Base-by-base conservation (phyloP, 306 rosid species). In the Medicago ruthenica region DNA sequence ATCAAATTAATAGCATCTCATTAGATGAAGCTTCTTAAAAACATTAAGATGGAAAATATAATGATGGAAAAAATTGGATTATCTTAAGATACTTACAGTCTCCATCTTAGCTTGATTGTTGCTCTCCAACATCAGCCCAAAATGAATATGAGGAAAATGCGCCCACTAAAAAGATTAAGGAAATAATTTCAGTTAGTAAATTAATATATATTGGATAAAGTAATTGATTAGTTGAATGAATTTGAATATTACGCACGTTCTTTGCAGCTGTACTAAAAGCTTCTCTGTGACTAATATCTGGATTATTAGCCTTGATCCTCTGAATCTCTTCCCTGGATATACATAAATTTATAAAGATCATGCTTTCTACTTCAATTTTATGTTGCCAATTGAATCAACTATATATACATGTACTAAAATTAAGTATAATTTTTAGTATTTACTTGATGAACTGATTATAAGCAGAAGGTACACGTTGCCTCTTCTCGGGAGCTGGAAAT, bases 391-490 rank as follows among this genome's bases (percentile, higher is more conserved):
- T 80, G 59, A 77, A 47, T 78, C 75, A 41, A 70, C 27, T 70
- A 24, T 16, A 27, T 61, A 64, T 41, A 27, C 37, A 9, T 1
- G 16, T 21, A 27, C 10, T 21, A 58, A 48, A 24, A 66, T 58
- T 21, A 48, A 42, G 47, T 22, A 41, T 41, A 48, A 80, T 50
- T 50, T 44, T 2, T 44, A 8, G 61, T 76, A 44, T 31, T 88
- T 93, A 96, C 99, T 90, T 96, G 84, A 96, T 96, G 88, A 96
- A 96, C 91, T 92, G 99, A 76, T 96, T 96, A 77, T 96, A 96
- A 71, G 99, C 99, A 87, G 99, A 96, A 76, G 98, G 99, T 74
- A 92, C 99, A 71, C 98, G 93, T 88, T 96, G 99, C 92, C 96
- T 90, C 96, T 96, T 96, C 92, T 90, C 98, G 86, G 99, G 98